A percentile compares a stretch with the other conserved stretches of the same genome.
phyloP scores from a whole-genome alignment of 2,329 filamentous ascomycete genomes.

The Cladosporium sp. region DNA sequence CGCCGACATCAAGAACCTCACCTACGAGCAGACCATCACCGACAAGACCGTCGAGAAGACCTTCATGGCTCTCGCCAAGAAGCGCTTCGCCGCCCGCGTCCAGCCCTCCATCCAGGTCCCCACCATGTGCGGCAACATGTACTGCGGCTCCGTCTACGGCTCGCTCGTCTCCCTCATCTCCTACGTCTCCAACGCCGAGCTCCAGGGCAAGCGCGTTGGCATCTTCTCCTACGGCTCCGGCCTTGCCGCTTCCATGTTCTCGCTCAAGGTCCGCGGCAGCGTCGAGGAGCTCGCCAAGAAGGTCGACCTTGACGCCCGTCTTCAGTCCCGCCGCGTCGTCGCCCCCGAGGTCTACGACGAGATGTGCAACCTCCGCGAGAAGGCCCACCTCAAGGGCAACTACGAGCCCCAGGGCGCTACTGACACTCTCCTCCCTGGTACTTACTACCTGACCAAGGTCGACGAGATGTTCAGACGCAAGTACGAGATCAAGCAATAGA shows the following conservation, averaged over 20 bases:
- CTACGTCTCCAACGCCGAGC: slow-evolving; percentile 42
- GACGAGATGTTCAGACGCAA: slow-evolving; percentile 50
- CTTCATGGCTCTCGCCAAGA: slow-evolving; percentile 50
- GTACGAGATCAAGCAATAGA: slow-evolving; percentile 48
- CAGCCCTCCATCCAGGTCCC: slow-evolving; percentile 48
- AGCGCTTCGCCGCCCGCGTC: slow-evolving; percentile 47
- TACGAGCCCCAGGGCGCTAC: slow-evolving; percentile 43
- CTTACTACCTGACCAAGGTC: slow-evolving; percentile 49
- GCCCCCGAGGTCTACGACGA: slow-evolving; percentile 48
- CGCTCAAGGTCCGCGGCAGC: slow-evolving; percentile 45
- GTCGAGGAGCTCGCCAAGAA: slow-evolving; percentile 44
- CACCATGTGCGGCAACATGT: slow-evolving; percentile 54
- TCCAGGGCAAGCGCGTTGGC: slow-evolving; percentile 49
- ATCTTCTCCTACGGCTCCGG: slow-evolving; percentile 53
- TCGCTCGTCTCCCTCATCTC: slow-evolving; percentile 46
- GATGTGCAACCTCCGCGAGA: slow-evolving; percentile 51
- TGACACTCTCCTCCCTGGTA: slow-evolving; percentile 44
- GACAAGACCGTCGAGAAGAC: slow-evolving; percentile 53
- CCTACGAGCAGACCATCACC: slow-evolving; percentile 44
- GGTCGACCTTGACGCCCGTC: slow-evolving; percentile 44
- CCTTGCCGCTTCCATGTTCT: slow-evolving; percentile 49
- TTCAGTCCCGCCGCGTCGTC: slow-evolving; percentile 43
- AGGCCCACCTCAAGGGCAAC: slow-evolving; percentile 48
- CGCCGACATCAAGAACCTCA: slow-evolving; percentile 43
- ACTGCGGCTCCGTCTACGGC: slow-evolving; percentile 50